Evolutionary conservation across 1,284 basidiomycete genomes (phyloP), one percentile per base, ranked within the genome.

Genomic region (Ceratobasidium sp.): DNA sequence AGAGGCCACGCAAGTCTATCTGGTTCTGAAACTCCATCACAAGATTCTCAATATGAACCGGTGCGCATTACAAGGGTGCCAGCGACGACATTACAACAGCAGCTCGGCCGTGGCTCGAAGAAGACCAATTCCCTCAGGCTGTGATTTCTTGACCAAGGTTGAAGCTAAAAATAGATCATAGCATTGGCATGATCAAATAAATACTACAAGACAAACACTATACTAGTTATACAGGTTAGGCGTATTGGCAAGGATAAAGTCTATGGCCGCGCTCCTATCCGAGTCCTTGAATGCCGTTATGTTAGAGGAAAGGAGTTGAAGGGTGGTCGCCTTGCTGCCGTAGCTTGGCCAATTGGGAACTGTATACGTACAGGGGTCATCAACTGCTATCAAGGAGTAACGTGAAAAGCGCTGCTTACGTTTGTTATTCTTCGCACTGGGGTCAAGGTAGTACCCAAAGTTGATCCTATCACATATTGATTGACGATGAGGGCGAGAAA

Each of bases 391-490:
- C 26, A 8, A 35, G 16, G 23, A 23, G 18, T 6, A 7, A 28
- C 26, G 26, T 55, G 26, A 8, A 4, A 16, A 28, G 2, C n/a
- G 16, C 5, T 28, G 43, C 63, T 52, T 50, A 67, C 63, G 50
- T 35, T 55, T 44, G 43, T 35, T 11, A 16, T 23, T n/a, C 43
- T 30, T 28, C 11, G 54, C 9, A 21, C 57, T 70, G 0, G 66
- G 66, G 32, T 70, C 66, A 1, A 70, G 21, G 43, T 58, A 16
- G 28, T 70, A 70, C 23, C 43, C 66, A 38, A 70, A 70, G 14
- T 58, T 70, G 16, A 58, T 23, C 66, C 66, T 70, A 26, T 8
- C 14, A 11, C 7, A 21, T 21, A 14, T 18, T 14, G n/a, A 18
- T 2, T 43, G 11, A 58, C 26, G 11, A 13, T 26, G 23, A 41